A percentile compares a stretch with the other conserved stretches of the same genome.
Evolutionary conservation across 106 monocot genomes (phyloP).

Genomic region (Apostasia ramifera): DNA sequence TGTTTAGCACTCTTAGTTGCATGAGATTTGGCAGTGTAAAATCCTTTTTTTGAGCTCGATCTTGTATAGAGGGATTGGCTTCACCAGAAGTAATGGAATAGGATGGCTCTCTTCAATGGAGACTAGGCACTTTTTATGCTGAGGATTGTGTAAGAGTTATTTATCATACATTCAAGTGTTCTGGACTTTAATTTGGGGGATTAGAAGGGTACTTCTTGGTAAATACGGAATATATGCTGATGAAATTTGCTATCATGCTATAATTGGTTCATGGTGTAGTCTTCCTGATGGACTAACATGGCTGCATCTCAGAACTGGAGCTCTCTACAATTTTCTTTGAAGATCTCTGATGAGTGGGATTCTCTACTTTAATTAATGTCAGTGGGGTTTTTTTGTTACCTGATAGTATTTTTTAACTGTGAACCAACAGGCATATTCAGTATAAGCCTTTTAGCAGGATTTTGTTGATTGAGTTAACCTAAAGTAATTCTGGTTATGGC

Average conservation of each 20-base stretch:
- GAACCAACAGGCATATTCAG: constrained; percentile 9
- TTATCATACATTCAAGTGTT: no score
- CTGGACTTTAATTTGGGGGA: neutral
- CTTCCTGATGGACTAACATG: constrained; percentile 21
- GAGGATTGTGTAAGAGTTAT: no score
- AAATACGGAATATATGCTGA: constrained; percentile 2
- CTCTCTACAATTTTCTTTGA: constrained; percentile 26
- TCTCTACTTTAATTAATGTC: constrained; percentile 36
- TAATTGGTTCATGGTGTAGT: constrained; percentile 17
- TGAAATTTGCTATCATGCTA: constrained; percentile 14
- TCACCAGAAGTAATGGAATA: no score
- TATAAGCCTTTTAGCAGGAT: constrained; percentile 11
- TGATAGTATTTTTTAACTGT: constrained; percentile 10
- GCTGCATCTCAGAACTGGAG: constrained; percentile 27
- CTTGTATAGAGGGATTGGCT: no score
- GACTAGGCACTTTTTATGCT: no score
- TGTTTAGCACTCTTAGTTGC: no score
- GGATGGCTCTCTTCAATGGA: no score
- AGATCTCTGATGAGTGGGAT: constrained; percentile 34
- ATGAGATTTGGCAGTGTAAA: no score
- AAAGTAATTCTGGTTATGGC: constrained; percentile 20
- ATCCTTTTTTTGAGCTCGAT: no score
- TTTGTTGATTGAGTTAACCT: constrained; percentile 9
- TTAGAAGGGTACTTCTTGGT: neutral
- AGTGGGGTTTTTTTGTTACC: constrained; percentile 20